Base-by-base conservation (phyloP, 2,329 filamentous ascomycete genomes). In the Paecilomyces fulvus region DNA sequence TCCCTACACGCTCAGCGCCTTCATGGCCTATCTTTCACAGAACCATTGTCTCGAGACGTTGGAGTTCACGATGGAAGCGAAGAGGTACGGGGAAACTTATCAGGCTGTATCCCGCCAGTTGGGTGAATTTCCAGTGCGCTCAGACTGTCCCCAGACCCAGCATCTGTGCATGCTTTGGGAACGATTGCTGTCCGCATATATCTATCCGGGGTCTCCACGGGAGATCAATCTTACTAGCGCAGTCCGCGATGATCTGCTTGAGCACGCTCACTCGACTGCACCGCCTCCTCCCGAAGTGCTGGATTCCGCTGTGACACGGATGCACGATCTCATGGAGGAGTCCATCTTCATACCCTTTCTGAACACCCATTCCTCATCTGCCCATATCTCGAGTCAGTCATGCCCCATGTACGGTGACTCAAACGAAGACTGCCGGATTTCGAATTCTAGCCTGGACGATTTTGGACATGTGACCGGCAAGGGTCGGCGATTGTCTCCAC, bases 291-390 rank as follows among this genome's bases (percentile, higher is more conserved):
- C 94, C 1, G 83, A 86, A 46, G 83, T 85, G 55, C 79, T 99
- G 14, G 88, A 95, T 58, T 83, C 89, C 53, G 91, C 94, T 20
- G 88, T 95, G 23, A 82, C 83, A 59, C 95, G 96, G 59, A 89
- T 96, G 46, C 92, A 92, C 71, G 94, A 97, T 64, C 79, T 99
- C 56, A 97, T 99, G 92, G 95, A 96, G 65, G 94, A 97, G 70
- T 96, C 92, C 3, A 89, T 97, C 0, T 79, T 97, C 53, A 86
- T 96, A 0, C 92, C 92, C 0, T 99, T 97, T 69, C 80, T 97
- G 55, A 92, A 96, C 72, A 82, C 79, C 60, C 75, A 80, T 51
- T 79, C 78, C 58, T 75, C 77, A 1, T 76, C 79, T 49, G 74
- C 76, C 1, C 68, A 71, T 30, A 76, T 80, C n/a, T 64, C 70